Conservation (phyloP, 208 protist species). For the Acanthamoeba triangularis region DNA sequence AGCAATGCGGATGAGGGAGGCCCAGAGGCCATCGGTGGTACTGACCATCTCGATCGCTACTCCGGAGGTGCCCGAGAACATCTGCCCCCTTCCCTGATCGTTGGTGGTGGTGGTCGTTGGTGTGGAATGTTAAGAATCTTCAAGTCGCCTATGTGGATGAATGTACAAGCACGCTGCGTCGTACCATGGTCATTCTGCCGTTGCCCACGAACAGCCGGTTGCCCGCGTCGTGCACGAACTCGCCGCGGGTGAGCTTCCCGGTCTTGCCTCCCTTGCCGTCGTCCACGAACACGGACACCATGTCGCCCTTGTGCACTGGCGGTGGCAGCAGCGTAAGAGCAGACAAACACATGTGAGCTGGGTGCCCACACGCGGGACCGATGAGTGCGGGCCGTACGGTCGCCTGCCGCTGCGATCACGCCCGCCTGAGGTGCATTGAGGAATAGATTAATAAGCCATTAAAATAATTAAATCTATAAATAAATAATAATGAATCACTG, state of each 20-base stretch:
- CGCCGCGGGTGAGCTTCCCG: slow-evolving; percentile 75
- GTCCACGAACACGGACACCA: slow-evolving; percentile 50
- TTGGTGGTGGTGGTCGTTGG: no score
- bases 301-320: slow-evolving; percentile 8
- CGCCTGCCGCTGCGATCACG: background rate
- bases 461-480: no score
- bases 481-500: no score
- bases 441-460: background rate
- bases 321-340: no score
- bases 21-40: background rate
- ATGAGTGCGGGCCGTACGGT: slow-evolving; percentile 33
- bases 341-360: background rate
- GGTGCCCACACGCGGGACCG: background rate
- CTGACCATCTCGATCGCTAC: slow-evolving; percentile 23
- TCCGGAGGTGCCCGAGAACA: background rate
- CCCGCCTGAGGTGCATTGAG: background rate
- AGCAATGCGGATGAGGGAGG: background rate
- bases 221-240: background rate
- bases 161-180: background rate
- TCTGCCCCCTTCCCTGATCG: background rate
- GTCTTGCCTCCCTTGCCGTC: slow-evolving; percentile 38
- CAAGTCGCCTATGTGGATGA: background rate
- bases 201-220: background rate
- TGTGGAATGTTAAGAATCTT: no score
- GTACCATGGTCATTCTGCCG: background rate